phyloP scores from a whole-genome alignment of 2,329 filamentous ascomycete species.

The Monilinia aucupariae region DNA sequence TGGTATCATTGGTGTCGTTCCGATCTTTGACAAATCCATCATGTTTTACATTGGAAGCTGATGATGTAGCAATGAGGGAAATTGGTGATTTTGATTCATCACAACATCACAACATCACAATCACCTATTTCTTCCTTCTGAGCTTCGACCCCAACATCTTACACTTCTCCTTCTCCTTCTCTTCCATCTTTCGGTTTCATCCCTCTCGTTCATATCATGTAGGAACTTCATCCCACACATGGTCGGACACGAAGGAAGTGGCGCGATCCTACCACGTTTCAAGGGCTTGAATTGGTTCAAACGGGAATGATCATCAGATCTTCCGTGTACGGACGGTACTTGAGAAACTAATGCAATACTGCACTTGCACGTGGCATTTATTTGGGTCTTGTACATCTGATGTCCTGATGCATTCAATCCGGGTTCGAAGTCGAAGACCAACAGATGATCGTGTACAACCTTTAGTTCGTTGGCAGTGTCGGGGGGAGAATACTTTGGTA shows the following conservation, averaged over 20 bases:
- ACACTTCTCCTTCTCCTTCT: background rate
- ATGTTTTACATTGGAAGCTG: background rate
- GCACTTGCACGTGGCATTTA: background rate
- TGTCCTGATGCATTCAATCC: background rate
- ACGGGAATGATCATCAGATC: background rate
- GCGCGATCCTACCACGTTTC: constrained; percentile 15
- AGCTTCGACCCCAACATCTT: background rate
- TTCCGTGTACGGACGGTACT: background rate
- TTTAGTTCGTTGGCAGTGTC: background rate
- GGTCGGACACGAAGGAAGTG: constrained; percentile 14
- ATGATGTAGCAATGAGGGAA: background rate
- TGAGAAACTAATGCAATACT: background rate
- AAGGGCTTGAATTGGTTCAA: background rate
- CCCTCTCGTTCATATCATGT: background rate
- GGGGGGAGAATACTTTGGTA: background rate
- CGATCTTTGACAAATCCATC: background rate
- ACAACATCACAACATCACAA: too few relatives aligned
- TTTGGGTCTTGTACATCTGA: background rate
- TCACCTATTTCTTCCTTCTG: background rate
- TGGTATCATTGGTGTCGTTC: background rate
- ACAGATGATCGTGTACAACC: background rate
- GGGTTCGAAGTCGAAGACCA: constrained; percentile 13
- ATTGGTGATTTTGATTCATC: background rate
- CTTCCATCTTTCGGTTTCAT: background rate
- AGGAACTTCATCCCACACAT: background rate